Evolutionary conservation across 108 stramenopile species (phyloP), one percentile per base, ranked within the genome.

Genomic region (Nitzschia sp.): DNA sequence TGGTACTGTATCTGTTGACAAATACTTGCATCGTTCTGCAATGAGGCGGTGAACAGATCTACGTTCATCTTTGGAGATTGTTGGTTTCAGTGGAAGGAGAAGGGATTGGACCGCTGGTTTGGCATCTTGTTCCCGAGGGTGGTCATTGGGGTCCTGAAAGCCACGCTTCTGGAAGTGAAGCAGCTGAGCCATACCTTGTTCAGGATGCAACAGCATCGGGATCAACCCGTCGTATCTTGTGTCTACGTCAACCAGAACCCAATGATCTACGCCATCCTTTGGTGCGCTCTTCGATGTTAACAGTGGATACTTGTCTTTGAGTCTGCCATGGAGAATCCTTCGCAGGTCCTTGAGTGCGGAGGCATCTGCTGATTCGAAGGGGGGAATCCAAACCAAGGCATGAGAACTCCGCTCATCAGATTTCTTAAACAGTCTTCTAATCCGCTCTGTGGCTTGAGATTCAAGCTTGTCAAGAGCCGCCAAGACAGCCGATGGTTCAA

Each of bases 211-310:
- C 24, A 91, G 76, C 46, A 62, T 73, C 20, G 78, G 77, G 15
- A 78, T 64, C n/a, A 91, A 63, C 7, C 48, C 62, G 67, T 85
- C 84, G 64, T 83, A 88, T 6, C 73, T 41, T n/a, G 51, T 46
- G 57, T 91, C 89, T 7, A 86, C 67, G 9, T 43, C 0, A 41
- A 77, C 82, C 24, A 50, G 26, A 5, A 86, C 74, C 82, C 81
- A 82, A 21, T 67, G 55, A 61, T 81, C 61, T 5, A 55, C 20
- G 26, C 60, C 62, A 6, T 57, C 41, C 48, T 63, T 65, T 7
- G 50, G 50, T 8, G 50, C 8, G 17, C 75, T 71, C 41, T 55
- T 67, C 14, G 78, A 57, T 26, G 69, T 46, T 3, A 84, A 56
- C 15, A 81, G 44, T 8, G 84, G 84, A 52, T 69, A 82, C 0